Conservation (phyloP, 139 green algal genomes). For the Chlamydomonas sp. region DNA sequence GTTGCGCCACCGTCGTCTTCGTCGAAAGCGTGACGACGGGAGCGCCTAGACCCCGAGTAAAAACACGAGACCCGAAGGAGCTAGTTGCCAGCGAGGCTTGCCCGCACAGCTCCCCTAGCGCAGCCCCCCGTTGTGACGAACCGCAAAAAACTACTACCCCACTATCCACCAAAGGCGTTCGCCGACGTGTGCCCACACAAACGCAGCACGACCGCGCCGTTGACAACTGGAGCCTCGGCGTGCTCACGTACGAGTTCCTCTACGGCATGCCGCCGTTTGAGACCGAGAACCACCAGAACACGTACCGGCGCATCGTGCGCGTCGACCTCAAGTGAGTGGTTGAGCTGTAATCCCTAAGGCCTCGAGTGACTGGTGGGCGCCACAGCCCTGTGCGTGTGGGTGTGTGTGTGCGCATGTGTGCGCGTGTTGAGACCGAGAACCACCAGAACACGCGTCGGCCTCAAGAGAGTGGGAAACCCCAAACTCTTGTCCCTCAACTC, state of each 20-base stretch:
- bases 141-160: background rate
- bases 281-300: slow-evolving; percentile 74
- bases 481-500: too few species aligned
- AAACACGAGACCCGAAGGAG: too few species aligned
- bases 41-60: too few species aligned
- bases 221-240: slow-evolving; percentile 93
- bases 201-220: slow-evolving; percentile 54
- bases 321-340: slow-evolving; percentile 84
- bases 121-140: too few species aligned
- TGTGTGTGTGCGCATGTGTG: background rate
- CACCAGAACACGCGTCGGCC: too few species aligned
- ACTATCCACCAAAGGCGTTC: background rate
- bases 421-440: too few species aligned
- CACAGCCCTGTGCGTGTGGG: background rate
- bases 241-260: slow-evolving; percentile 97
- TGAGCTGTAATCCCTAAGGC: too few species aligned
- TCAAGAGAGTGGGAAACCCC: too few species aligned
- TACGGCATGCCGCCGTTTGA: slow-evolving; percentile 90
- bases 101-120: too few species aligned
- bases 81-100: too few species aligned
- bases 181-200: background rate
- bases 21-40: too few species aligned
- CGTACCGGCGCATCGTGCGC: slow-evolving; percentile 78
- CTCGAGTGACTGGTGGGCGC: slow-evolving; percentile 53
- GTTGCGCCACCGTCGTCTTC: too few species aligned